Base-by-base conservation (phyloP, 1,284 basidiomycete species). In the Ganoderma sinense region DNA sequence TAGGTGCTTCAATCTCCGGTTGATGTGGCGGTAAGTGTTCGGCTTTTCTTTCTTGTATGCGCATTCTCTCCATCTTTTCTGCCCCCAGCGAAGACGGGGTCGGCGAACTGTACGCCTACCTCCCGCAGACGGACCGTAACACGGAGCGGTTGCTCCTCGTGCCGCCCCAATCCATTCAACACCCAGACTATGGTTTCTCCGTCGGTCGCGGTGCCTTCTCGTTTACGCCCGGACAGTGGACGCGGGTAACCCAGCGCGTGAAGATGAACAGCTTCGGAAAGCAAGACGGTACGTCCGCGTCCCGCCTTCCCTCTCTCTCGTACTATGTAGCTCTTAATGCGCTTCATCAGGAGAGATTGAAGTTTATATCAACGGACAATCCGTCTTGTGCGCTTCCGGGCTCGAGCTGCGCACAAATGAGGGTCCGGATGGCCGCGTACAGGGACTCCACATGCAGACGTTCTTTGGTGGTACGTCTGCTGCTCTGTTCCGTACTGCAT, bases 381-480 rank as follows among this genome's bases (percentile, higher is more conserved):
- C 83, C 1, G 87, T 88, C 3, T 83, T 91, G 4, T 75, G 72
- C n/a, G 81, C 84, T 0, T 75, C 74, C 1, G 84, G 85, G 0
- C 76, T 91, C 0, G 76, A 80, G 1, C 73, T 90, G 0, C 83
- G 89, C 14, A 82, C 84, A 1, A 80, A 82, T 0, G 72, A 73
- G 14, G 71, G 73, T 0, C 75, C 80, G 1, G 79, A 80, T 2
- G 82, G 84, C 1, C 81, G 77, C 58, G 84, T 91, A 56, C 86
- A 86, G 63, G 90, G 90, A 4, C 83, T 89, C 76, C 89, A 91
- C 76, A 88, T 91, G 65, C 87, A 93, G 79, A 93, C 91, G 2
- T 94, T 94, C 82, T 94, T 94, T 70, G 91, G 91, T 69, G 90
- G 90, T 89, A 69, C 51, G 82, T 76, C 33, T 20, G 6, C 41